A percentile compares a stretch with the other conserved stretches of the same genome.
Conservation (phyloP, 192 early-diverging fungal genomes). For the Podila minutissima region DNA sequence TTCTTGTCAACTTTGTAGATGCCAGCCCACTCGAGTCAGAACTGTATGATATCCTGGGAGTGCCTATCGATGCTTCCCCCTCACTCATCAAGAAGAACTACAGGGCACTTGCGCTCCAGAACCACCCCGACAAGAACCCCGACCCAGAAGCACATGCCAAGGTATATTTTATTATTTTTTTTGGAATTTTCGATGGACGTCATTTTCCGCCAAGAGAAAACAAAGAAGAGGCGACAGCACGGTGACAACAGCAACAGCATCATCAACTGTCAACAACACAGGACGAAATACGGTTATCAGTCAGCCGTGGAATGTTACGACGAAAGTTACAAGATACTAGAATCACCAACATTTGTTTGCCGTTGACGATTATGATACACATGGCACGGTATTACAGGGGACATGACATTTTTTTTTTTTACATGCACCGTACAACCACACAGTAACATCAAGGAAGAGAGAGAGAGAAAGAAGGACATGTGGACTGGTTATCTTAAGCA, state of each 20-base stretch:
- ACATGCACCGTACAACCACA: no score
- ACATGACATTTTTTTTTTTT: no score
- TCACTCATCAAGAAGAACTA: slow-evolving; percentile 95
- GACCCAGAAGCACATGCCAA: slow-evolving; percentile 78
- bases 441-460: no score
- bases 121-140: slow-evolving; percentile 92
- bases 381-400: no score
- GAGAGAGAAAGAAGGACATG: no score
- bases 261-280: neutral
- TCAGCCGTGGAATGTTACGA: no score
- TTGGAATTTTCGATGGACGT: neutral
- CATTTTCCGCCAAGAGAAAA: neutral
- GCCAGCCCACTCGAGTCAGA: slow-evolving; percentile 83
- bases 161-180: slow-evolving; percentile 39
- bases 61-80: slow-evolving; percentile 76
- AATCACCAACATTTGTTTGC: no score
- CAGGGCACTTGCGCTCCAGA: slow-evolving; percentile 82
- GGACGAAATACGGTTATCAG: no score
- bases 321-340: no score
- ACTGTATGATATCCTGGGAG: slow-evolving; percentile 91
- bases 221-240: no score
- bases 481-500: no score
- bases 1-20: slow-evolving; percentile 52
- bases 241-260: neutral
- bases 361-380: no score